A percentile compares a stretch with the other conserved stretches of the same genome.
phyloP scores from a whole-genome alignment of 768 basidiomycete genomes.

The Tephrocybe sp. region DNA sequence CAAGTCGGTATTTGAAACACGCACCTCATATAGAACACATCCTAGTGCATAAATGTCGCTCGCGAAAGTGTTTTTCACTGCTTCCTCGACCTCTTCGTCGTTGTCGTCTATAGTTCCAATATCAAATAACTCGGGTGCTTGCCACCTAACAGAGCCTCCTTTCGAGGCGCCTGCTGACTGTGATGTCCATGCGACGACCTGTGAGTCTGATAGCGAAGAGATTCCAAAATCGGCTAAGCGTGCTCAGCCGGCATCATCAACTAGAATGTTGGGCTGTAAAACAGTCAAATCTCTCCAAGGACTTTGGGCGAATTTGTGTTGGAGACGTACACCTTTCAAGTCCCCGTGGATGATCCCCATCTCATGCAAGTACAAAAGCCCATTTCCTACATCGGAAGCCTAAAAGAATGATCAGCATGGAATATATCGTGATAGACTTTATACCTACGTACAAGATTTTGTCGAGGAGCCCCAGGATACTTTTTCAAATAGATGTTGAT shows the following conservation, averaged over 20 bases:
- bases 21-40: background rate
- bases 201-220: too few species aligned
- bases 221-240: too few species aligned
- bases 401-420: background rate
- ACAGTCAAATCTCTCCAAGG: background rate
- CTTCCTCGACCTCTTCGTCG: background rate
- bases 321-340: background rate
- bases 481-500: background rate
- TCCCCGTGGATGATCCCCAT: background rate
- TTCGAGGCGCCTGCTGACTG: background rate
- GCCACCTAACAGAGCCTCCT: too few species aligned
- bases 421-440: background rate
- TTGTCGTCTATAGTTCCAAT: too few species aligned
- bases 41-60: background rate
- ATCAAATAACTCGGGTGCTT: too few species aligned
- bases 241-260: background rate
- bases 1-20: background rate
- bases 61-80: too few species aligned
- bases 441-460: background rate
- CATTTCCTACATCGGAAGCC: background rate
- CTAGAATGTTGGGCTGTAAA: background rate
- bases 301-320: too few species aligned
- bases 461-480: background rate
- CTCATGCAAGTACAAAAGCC: background rate
- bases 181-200: background rate